Conservation (phyloP, 2,329 filamentous ascomycete species). For the Aspergillus piperis region DNA sequence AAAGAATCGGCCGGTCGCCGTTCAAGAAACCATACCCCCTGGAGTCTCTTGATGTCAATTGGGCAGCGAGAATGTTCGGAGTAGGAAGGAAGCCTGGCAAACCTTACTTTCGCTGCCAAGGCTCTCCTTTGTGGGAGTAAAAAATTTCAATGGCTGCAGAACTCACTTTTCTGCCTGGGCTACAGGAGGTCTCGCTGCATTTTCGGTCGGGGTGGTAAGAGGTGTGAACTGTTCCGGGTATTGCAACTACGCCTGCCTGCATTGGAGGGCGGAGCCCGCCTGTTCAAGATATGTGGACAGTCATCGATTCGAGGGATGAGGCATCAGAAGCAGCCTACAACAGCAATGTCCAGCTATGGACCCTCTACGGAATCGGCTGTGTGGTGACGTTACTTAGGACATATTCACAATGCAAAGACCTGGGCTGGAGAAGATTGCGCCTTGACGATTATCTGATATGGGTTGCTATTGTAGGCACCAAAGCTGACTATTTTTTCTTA, state of each 20-base stretch:
- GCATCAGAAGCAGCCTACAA: conserved; percentile 18
- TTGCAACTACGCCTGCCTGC: neutral
- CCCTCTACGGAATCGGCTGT: conserved; percentile 29
- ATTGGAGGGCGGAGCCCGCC: neutral
- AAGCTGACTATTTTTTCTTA: neutral
- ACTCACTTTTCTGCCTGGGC: too few species aligned
- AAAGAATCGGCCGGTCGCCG: neutral
- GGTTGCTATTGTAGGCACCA: conserved; percentile 50
- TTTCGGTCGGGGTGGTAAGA: too few species aligned
- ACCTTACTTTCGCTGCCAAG: neutral
- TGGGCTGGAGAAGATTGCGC: conserved; percentile 30
- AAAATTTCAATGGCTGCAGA: neutral
- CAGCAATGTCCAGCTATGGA: conserved; percentile 26
- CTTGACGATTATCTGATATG: conserved; percentile 58
- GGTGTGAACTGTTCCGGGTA: neutral
- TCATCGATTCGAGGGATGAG: conserved; percentile 17
- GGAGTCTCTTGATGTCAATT: too few species aligned
- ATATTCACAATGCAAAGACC: conserved; percentile 30
- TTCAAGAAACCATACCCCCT: too few species aligned
- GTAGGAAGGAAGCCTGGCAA: neutral
- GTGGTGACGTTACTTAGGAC: conserved; percentile 40
- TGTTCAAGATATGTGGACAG: conserved; percentile 4
- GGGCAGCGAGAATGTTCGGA: neutral
- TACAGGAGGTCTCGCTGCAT: too few species aligned
- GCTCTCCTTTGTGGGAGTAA: neutral